Base-by-base conservation (phyloP, 352 stramenopile species). In the Globisporangium ultimum region DNA sequence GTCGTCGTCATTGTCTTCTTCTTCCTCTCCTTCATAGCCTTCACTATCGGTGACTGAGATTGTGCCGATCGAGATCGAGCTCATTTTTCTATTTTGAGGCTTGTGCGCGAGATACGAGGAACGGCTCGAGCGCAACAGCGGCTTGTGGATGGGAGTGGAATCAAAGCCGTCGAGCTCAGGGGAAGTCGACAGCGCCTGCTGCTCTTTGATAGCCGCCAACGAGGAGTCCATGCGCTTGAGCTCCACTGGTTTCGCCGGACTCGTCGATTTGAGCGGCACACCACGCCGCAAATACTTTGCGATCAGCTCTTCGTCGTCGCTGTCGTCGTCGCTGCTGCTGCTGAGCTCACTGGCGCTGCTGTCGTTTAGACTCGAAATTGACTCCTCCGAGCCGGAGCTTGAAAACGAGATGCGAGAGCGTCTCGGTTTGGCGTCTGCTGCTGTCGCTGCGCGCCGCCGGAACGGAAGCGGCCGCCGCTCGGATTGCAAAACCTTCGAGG, bases 31-130 rank as follows among this genome's bases (percentile, higher is more conserved):
- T 45, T n/a, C 40, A 8, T 45, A 15, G 3, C 40, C 40, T 18
- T 75, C 70, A 41, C 66, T 68, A 20, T 68, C 60, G 40, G 66
- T 70, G 41, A 63, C 53, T 71, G 70, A 74, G 63, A 77, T 45
- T 46, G 66, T 72, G 69, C 54, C 36, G 5, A 55, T 43, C 22
- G 67, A 73, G 21, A 64, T 68, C 21, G 54, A 49, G 41, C 59
- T 71, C 54, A 58, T 45, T 55, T 64, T 70, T 53, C 70, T 75
- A 74, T 67, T 71, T 36, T 63, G 53, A 55, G 28, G 17, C 36
- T 22, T 38, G n/a, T 36, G 58, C 22, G 3, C 15, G 22, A 41
- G 12, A 18, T n/a, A 15, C 17, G 40, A 45, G 18, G n/a, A 41
- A 34, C 45, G 36, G 17, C 51, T 10, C n/a, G 22, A 11, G 22